Evolutionary conservation across 331 rosid species (phyloP).

Genomic region (Pyrus hybrid): DNA sequence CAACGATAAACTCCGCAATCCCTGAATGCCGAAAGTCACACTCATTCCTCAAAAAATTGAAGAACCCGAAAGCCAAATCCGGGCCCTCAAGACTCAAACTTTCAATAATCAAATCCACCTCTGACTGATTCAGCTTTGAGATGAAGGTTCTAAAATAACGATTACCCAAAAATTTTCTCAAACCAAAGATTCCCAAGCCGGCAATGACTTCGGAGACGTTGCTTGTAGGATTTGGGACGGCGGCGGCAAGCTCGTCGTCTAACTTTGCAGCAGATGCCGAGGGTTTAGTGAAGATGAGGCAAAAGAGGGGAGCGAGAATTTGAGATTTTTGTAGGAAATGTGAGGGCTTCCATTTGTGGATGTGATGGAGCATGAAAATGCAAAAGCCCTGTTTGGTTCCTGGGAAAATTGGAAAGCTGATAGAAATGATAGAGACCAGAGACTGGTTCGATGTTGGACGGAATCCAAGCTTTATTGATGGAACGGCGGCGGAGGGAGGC

Average conservation of each 20-base stretch:
- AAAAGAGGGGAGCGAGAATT: slow-evolving; percentile 6
- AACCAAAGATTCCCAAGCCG: slow-evolving; percentile 29
- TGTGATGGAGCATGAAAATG: slow-evolving; percentile 26
- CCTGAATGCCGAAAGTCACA: slow-evolving; percentile 34
- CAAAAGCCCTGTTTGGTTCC: not conserved
- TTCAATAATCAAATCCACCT: slow-evolving; percentile 29
- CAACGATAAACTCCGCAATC: slow-evolving; percentile 17
- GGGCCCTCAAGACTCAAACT: slow-evolving; percentile 24
- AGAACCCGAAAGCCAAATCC: slow-evolving; percentile 31
- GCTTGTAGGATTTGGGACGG: slow-evolving; percentile 4
- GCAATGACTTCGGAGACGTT: slow-evolving; percentile 22
- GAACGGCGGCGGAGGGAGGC: not conserved
- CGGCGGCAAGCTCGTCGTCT: slow-evolving; percentile 14
- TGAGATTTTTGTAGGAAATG: slow-evolving; percentile 11
- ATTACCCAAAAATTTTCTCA: slow-evolving; percentile 15
- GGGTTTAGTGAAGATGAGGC: slow-evolving; percentile 22
- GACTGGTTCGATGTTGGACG: not conserved
- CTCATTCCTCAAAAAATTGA: slow-evolving; percentile 24
- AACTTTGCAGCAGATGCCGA: slow-evolving; percentile 22
- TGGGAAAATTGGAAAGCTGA: not conserved
- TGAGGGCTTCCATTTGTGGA: slow-evolving; percentile 17
- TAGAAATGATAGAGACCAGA: not conserved
- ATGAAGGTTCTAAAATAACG: slow-evolving; percentile 11
- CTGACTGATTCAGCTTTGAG: slow-evolving; percentile 22
- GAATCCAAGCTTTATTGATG: not conserved